Conservation (phyloP, 805 yeast species). For the Scheffersomyces coipomensis region DNA sequence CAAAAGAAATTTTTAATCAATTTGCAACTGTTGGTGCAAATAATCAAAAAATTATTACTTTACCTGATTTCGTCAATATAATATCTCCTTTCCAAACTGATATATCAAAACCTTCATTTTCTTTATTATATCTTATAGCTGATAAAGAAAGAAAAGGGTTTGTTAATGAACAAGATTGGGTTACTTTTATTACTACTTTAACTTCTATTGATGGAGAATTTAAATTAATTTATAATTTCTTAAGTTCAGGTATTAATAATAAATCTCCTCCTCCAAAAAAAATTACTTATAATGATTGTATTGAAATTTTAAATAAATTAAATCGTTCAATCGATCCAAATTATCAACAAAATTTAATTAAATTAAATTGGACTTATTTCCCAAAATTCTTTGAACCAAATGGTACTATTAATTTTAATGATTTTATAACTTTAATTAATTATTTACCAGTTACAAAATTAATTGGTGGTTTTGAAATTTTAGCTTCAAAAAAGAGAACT, state of each 20-base stretch:
- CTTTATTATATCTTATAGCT: constrained; percentile 73
- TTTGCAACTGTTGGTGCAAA: constrained; percentile 28
- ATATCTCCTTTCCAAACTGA: constrained; percentile 42
- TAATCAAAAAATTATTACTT: constrained; percentile 22
- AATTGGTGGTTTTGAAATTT: constrained; percentile 41
- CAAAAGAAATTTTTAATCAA: constrained; percentile 37
- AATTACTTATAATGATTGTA: constrained; percentile 33
- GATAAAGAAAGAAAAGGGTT: constrained; percentile 72
- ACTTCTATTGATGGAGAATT: constrained; percentile 28
- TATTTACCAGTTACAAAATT: constrained; percentile 45
- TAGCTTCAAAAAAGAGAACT: constrained; percentile 29
- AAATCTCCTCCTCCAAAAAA: constrained; percentile 3
- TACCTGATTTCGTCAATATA: constrained; percentile 35
- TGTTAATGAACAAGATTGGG: constrained; percentile 69
- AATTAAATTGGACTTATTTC: constrained; percentile 44
- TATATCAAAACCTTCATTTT: constrained; percentile 33
- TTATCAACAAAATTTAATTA: constrained; percentile 39
- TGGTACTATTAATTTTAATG: constrained; percentile 36
- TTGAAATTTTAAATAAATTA: constrained; percentile 30
- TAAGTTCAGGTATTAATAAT: constrained; percentile 13
- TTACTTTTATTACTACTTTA: constrained; percentile 58
- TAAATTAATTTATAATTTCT: constrained; percentile 23
- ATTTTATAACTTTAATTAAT: constrained; percentile 39
- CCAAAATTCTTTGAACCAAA: constrained; percentile 38
- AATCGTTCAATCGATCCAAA: constrained; percentile 40